Percentiles rank a stretch among this genome's conserved stretches.
Conservation (phyloP, 306 rosid genomes). For the Castanopsis chinensis region DNA sequence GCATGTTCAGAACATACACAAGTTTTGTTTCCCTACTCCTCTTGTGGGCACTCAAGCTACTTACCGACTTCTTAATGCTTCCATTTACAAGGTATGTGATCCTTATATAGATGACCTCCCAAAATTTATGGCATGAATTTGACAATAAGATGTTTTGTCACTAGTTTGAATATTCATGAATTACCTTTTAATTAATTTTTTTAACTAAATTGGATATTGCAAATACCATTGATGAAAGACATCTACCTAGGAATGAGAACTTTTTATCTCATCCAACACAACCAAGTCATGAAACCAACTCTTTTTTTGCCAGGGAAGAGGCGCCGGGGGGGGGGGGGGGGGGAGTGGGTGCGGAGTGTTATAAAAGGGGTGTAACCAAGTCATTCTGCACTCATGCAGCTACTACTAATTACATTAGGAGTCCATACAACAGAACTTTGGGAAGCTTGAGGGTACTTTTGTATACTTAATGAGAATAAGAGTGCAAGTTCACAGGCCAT, state of each 20-base stretch:
- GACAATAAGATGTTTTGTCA: background rate
- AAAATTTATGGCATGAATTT: background rate
- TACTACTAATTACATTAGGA: background rate
- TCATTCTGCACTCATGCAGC: background rate
- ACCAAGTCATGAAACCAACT: no score
- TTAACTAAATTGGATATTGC: background rate
- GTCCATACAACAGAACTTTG: background rate
- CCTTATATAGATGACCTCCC: background rate
- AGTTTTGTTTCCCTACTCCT: conserved; percentile 48
- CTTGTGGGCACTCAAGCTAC: conserved; percentile 39
- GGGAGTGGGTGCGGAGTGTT: no score
- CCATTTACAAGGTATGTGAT: conserved; percentile 68
- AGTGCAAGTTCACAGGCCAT: background rate
- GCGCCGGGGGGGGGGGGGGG: accelerated
- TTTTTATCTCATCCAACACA: background rate
- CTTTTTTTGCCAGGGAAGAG: background rate
- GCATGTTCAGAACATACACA: conserved; percentile 75
- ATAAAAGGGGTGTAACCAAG: background rate
- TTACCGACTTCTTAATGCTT: conserved; percentile 55
- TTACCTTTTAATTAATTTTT: background rate
- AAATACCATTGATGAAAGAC: background rate
- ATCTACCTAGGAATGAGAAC: background rate
- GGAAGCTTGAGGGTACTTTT: background rate
- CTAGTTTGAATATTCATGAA: background rate
- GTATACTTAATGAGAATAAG: background rate